Conservation (phyloP, 805 yeast species). For the Lipomyces mesembrius region DNA sequence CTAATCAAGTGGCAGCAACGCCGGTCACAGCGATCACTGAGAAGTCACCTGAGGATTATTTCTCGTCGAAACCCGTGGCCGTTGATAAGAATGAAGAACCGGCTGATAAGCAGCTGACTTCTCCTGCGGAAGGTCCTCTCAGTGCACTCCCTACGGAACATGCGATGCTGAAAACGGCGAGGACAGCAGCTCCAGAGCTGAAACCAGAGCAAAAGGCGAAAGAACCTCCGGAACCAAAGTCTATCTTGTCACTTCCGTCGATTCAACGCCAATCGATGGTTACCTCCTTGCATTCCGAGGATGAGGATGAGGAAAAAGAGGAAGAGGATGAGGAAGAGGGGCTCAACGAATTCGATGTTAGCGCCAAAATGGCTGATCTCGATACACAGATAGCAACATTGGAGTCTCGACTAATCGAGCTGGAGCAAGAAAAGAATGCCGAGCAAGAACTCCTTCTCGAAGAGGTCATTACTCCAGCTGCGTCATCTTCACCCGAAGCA, state of each 20-base stretch:
- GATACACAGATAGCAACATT: conserved; percentile 16
- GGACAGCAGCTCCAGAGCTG: neutral
- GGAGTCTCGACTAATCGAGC: conserved; percentile 15
- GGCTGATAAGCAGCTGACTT: neutral
- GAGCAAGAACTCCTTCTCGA: conserved; percentile 9
- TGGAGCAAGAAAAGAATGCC: conserved; percentile 12
- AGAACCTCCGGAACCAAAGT: neutral
- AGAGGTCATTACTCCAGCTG: conserved; percentile 22
- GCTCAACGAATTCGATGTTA: conserved; percentile 33
- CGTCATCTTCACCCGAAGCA: conserved; percentile 16
- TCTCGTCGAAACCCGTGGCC: neutral
- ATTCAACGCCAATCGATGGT: neutral
- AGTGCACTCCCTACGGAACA: neutral
- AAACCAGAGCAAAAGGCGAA: neutral
- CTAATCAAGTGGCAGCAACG: neutral
- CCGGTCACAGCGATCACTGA: neutral
- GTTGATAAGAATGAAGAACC: neutral
- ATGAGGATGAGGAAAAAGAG: conserved; percentile 12
- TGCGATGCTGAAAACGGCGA: neutral
- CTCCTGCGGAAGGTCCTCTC: neutral
- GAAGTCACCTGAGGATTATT: neutral
- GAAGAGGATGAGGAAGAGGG: conserved; percentile 38
- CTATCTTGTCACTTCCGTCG: neutral
- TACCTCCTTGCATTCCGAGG: neutral
- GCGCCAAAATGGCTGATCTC: conserved; percentile 24